Base-by-base conservation (phyloP, 208 protist genomes). In the Crithidia thermophila region DNA sequence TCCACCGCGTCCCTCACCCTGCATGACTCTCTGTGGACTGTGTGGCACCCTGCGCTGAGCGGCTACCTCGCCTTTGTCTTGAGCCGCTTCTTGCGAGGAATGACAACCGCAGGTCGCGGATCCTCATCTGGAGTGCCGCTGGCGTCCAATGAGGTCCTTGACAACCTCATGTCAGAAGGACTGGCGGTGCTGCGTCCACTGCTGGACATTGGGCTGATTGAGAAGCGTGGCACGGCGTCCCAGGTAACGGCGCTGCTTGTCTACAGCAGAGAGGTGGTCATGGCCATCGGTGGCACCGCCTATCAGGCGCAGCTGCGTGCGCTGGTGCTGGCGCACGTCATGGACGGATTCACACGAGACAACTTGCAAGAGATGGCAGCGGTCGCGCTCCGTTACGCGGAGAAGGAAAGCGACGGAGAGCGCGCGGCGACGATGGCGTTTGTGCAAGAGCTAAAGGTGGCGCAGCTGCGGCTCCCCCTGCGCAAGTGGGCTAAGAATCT, bases 251-350 rank as follows among this genome's bases (percentile, higher is more conserved):
- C 46, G 9, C 43, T 75, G n/a, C 53, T 75, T 21, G 57, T 28
- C 9, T 25, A 3, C 0, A 42, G 53, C 43, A 28, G 20, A n/a
- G 53, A 33, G 0, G 69, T 31, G 0, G 28, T 64, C 23, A 31
- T 68, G 5, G 60, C 57, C 20, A 2, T 68, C 2, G 69, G 69
- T 14, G 69, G 69, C 23, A 45, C 42, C 0, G 9, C 42, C 10
- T 51, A 51, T 21, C 60, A 64, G 60, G 59, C 33, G 2, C 42
- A 62, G 43, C 53, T 75, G 36, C 69, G 64, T 30, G 42, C 59
- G 8, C 36, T 67, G 18, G 60, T 40, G 49, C 28, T 68, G 60
- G 52, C 52, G 53, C 46, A 75, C 45, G 30, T 42, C 11, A 64
- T 51, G 37, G 39, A 75, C 14, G 69, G 69, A 4, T 75, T 75